These are phyloP conservation scores for Pulveroboletus sp. DNA, from an alignment of 768 basidiomycete genomes.

Conservation along the genomic window DNA sequence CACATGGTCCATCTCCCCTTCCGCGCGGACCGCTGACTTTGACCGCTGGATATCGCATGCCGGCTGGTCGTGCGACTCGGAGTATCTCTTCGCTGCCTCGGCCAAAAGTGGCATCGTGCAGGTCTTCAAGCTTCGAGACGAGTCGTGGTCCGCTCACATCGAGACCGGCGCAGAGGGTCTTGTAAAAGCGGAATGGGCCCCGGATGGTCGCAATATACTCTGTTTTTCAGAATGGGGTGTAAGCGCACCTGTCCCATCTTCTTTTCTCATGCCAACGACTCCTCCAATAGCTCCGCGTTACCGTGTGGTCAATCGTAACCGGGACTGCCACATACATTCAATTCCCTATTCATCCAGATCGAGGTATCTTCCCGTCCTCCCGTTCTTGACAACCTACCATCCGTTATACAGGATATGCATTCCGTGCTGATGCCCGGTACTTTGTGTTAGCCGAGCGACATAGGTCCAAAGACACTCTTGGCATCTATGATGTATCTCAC, in stretches of 20 bases:
- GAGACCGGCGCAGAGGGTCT: constrained; percentile 83
- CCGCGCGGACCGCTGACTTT: constrained; percentile 38
- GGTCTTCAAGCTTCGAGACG: constrained; percentile 75
- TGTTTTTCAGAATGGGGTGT: constrained; percentile 95
- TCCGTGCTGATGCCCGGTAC: constrained; percentile 76
- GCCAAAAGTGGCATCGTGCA: constrained; percentile 67
- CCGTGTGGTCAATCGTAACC: constrained; percentile 77
- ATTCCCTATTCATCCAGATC: constrained; percentile 75
- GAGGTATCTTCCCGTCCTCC: constrained; percentile 42
- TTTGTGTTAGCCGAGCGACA: constrained; percentile 85
- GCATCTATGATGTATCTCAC: constrained; percentile 73
- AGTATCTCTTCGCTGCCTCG: constrained; percentile 78
- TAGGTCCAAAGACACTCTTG: constrained; percentile 82
- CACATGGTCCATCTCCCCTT: constrained; percentile 66
- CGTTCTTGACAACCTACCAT: not conserved
- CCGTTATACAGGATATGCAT: constrained; percentile 57
- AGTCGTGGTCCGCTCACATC: constrained; percentile 71
- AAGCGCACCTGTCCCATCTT: constrained; percentile 34
- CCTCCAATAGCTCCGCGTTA: constrained; percentile 65
- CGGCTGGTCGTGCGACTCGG: constrained; percentile 85
- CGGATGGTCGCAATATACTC: constrained; percentile 74
- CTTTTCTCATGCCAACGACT: constrained; percentile 1
- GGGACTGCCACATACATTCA: constrained; percentile 80
- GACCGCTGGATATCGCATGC: constrained; percentile 62
- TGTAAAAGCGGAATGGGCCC: constrained; percentile 85